These are phyloP conservation scores for Butyriboletus loyo DNA, from an alignment of 768 basidiomycete species.

Conservation along the genomic window DNA sequence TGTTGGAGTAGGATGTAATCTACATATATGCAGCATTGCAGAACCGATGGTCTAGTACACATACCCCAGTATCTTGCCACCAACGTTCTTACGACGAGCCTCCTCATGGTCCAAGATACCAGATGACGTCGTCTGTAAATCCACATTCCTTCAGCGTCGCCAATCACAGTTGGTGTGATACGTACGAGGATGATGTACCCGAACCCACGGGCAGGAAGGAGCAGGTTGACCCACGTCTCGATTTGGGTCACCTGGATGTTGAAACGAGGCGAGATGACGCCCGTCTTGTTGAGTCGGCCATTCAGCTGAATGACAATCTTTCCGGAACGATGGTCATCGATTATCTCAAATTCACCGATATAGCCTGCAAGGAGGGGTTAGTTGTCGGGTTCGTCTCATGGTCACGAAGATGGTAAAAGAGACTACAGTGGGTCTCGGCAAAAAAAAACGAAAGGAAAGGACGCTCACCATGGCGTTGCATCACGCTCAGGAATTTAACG, in stretches of 20 bases:
- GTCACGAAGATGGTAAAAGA: not conserved
- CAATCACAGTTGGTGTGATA: slow-evolving; percentile 6
- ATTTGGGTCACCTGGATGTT: slow-evolving; percentile 93
- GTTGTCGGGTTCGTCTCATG: not conserved
- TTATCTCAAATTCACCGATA: slow-evolving; percentile 97
- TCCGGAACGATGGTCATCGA: slow-evolving; percentile 97
- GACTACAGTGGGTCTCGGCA: too few relatives aligned
- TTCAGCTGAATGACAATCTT: slow-evolving; percentile 99
- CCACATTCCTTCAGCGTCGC: not conserved
- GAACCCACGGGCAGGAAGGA: slow-evolving; percentile 94
- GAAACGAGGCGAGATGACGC: slow-evolving; percentile 99
- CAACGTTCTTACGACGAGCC: slow-evolving; percentile 96
- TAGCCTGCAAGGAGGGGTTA: slow-evolving; percentile 58
- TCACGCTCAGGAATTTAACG: slow-evolving; percentile 95
- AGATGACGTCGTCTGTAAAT: slow-evolving; percentile 82
- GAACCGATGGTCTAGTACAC: slow-evolving; percentile 60
- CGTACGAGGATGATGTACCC: slow-evolving; percentile 92
- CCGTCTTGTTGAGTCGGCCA: slow-evolving; percentile 98
- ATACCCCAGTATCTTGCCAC: slow-evolving; percentile 92
- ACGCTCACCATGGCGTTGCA: slow-evolving; percentile 95
- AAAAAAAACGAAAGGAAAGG: not conserved
- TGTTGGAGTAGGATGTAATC: slow-evolving; percentile 21
- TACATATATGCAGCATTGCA: slow-evolving; percentile 17
- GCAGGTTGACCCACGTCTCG: slow-evolving; percentile 94
- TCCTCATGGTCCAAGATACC: slow-evolving; percentile 99